These are phyloP conservation scores for Chondrostereum purpureum DNA, from an alignment of 1,284 basidiomycete species.

Conservation along the genomic window DNA sequence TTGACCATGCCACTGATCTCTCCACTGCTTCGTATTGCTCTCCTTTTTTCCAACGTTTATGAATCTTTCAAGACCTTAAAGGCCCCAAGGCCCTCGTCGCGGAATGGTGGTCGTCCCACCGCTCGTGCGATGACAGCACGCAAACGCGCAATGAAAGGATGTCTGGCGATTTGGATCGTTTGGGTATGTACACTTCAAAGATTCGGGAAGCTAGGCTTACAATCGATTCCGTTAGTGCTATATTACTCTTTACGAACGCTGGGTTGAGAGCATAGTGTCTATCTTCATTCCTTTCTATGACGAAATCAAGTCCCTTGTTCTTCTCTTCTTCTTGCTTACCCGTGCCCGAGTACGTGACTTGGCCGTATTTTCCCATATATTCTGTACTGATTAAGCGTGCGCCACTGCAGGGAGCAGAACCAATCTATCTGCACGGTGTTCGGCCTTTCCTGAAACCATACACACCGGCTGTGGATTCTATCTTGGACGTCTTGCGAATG, in stretches of 20 bases:
- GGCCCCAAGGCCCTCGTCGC: conserved; percentile 50
- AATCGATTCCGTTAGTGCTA: conserved; percentile 40
- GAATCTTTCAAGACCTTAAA: conserved; percentile 79
- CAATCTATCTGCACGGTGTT: conserved; percentile 67
- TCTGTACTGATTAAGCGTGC: conserved; percentile 7
- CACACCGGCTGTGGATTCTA: conserved; percentile 49
- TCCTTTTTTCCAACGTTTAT: conserved; percentile 73
- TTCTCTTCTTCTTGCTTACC: conserved; percentile 68
- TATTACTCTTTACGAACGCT: conserved; percentile 56
- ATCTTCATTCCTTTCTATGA: conserved; percentile 74
- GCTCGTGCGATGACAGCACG: conserved; percentile 60
- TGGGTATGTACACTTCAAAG: conserved; percentile 48
- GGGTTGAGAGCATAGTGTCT: conserved; percentile 53
- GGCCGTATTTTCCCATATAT: conserved; percentile 7
- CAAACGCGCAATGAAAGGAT: conserved; percentile 78
- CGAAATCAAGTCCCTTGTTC: conserved; percentile 64
- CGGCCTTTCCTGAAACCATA: conserved; percentile 69
- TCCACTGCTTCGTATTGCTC: conserved; percentile 55
- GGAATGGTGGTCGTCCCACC: conserved; percentile 56
- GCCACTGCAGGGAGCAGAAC: conserved; percentile 20
- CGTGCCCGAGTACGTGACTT: conserved; percentile 56
- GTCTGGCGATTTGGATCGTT: conserved; percentile 73
- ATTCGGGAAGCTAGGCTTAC: conserved; percentile 1
- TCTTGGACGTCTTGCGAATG: conserved; percentile 50
- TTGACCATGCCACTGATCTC: conserved; percentile 75